Percentiles rank a stretch among this genome's conserved stretches.
These are phyloP conservation scores for Claviceps maximensis DNA, from an alignment of 2,329 filamentous ascomycete genomes.

Conservation along the genomic window DNA sequence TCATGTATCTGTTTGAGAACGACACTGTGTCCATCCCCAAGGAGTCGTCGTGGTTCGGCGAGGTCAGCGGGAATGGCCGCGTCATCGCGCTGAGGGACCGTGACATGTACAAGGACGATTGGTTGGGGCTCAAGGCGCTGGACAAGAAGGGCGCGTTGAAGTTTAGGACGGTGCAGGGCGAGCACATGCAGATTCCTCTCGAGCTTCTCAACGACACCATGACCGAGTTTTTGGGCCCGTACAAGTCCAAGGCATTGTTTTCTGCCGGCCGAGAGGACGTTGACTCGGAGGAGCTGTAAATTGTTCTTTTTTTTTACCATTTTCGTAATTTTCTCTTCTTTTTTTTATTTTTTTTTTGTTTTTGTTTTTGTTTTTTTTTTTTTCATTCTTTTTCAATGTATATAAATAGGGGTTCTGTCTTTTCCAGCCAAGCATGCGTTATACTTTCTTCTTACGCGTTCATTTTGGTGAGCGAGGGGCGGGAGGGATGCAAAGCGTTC, in stretches of 20 bases:
- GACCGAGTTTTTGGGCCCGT: slow-evolving; percentile 49
- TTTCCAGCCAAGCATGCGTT: too few species aligned
- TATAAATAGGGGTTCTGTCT: neutral
- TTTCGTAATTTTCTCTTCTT: slow-evolving; percentile 4
- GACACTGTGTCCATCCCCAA: slow-evolving; percentile 81
- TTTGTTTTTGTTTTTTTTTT: too few species aligned
- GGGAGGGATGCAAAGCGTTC: too few species aligned
- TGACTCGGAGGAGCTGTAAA: slow-evolving; percentile 24
- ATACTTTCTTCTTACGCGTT: too few species aligned
- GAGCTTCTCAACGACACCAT: slow-evolving; percentile 55
- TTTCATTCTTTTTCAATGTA: neutral
- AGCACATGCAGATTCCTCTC: slow-evolving; percentile 70
- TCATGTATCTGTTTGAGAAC: slow-evolving; percentile 80
- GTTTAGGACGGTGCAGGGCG: slow-evolving; percentile 60
- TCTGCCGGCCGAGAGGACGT: slow-evolving; percentile 9
- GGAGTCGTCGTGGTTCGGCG: slow-evolving; percentile 81
- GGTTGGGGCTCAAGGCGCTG: slow-evolving; percentile 71
- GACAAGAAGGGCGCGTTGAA: slow-evolving; percentile 68
- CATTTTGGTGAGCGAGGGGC: too few species aligned
- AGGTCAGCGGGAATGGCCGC: slow-evolving; percentile 57
- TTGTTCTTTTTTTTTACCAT: too few species aligned
- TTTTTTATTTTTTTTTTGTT: slow-evolving; percentile 2
- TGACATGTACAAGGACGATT: slow-evolving; percentile 75
- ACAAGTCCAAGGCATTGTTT: slow-evolving; percentile 24
- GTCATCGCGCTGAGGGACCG: slow-evolving; percentile 56